phyloP scores from a whole-genome alignment of 148 eudicot species.

The Mesembryanthemum crystallinum region DNA sequence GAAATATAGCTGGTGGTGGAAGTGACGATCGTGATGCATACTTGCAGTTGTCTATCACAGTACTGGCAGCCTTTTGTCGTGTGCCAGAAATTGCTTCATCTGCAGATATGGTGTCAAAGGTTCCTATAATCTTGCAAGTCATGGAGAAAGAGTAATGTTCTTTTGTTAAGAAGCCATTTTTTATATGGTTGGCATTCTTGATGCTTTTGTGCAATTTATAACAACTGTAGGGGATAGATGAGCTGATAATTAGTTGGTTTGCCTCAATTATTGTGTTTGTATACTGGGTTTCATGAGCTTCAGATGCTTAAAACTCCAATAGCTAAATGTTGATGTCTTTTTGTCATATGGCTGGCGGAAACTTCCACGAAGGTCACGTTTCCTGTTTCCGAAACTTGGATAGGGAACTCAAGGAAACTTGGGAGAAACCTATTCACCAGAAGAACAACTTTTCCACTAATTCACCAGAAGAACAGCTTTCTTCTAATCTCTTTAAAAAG shows the following conservation, averaged over 20 bases:
- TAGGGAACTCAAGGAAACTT: too few species aligned
- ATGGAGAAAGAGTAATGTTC: slow-evolving; percentile 49
- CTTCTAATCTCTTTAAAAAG: too few species aligned
- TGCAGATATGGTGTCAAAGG: slow-evolving; percentile 54
- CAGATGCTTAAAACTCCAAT: neutral
- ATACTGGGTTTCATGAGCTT: neutral
- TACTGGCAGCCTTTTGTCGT: slow-evolving; percentile 71
- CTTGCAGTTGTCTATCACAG: slow-evolving; percentile 51
- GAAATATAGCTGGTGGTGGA: slow-evolving; percentile 27
- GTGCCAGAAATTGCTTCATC: slow-evolving; percentile 71
- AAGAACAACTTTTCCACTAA: too few species aligned
- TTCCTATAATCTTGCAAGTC: slow-evolving; percentile 62
- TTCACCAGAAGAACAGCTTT: too few species aligned
- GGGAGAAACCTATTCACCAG: too few species aligned
- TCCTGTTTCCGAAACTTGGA: too few species aligned
- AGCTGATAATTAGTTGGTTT: neutral
- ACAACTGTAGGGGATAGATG: neutral
- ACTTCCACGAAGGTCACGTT: too few species aligned
- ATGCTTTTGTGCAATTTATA: neutral
- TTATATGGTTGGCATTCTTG: neutral
- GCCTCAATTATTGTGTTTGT: neutral
- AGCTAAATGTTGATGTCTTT: neutral
- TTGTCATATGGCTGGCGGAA: neutral
- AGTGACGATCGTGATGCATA: slow-evolving; percentile 61
- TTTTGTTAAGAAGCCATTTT: neutral